Base-by-base conservation (phyloP, 768 basidiomycete species). In the button mushroom (Agaricus bisporus) region DNA sequence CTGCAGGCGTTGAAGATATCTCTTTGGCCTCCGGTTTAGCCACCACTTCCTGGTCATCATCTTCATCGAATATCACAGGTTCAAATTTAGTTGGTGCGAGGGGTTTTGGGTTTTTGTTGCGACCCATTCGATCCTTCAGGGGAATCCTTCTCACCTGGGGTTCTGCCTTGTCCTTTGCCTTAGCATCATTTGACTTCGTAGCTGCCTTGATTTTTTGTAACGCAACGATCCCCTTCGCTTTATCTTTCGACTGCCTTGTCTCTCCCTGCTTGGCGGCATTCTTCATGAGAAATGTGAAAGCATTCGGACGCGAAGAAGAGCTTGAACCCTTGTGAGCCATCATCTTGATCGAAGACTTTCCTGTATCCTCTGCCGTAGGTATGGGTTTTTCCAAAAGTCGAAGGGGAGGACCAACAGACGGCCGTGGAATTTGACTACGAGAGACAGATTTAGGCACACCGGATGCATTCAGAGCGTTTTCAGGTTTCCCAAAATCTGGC, bases 111-210 rank as follows among this genome's bases (percentile, higher is more conserved):
- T 48, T 54, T 37, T 54, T 25, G 2, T 41, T 54, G 14, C 39
- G 46, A 12, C 46, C 47, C 53, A 48, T 54, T 18, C 47, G 60
- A 20, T 64, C 62, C 54, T 69, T 65, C 5, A 52, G 38, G 47
- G 53, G 41, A 37, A 26, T 18, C 22, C 48, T 54, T 64, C 64
- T 43, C 49, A 64, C 54, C 65, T 62, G 15, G 62, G 61, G 22
- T 66, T 66, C 73, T 69, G 72, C 58, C 65, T 70, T 35, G 63
- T 60, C 66, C 70, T 74, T 59, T 68, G 55, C 46, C 41, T 69
- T 70, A 39, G 58, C 20, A 53, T 69, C 70, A 37, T 32, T 64
- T 58, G 50, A 39, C 38, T 25, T 41, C 17, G 10, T 12, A 35
- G 29, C 49, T 22, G 6, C 10, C 15, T 25, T 35, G 1, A 26